These are phyloP conservation scores for Aspergillus bombycis DNA, from an alignment of 2,329 filamentous ascomycete genomes.

Conservation along the genomic window DNA sequence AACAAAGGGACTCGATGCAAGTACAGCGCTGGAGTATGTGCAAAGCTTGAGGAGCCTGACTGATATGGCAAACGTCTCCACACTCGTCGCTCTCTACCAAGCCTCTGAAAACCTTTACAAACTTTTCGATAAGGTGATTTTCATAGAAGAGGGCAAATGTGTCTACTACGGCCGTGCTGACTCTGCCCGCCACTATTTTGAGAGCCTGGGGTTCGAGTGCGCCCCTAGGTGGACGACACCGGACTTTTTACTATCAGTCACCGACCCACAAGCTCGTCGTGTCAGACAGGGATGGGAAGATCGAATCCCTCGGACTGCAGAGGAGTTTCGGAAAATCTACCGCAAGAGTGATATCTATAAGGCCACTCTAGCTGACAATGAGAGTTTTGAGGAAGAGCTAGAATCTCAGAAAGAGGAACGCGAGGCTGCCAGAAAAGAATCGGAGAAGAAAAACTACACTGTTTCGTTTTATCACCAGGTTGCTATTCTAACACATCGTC, in stretches of 20 bases:
- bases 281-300: constrained; percentile 56
- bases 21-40: constrained; percentile 67
- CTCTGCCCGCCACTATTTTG: constrained; percentile 74
- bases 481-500: constrained; percentile 57
- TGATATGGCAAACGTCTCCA: constrained; percentile 80
- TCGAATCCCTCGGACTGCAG: constrained; percentile 41
- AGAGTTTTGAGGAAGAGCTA: constrained; percentile 56
- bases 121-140: constrained; percentile 81
- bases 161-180: constrained; percentile 73
- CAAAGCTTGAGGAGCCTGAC: constrained; percentile 78
- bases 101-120: constrained; percentile 80
- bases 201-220: constrained; percentile 72
- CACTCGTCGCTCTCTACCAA: constrained; percentile 85
- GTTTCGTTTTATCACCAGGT: constrained; percentile 56
- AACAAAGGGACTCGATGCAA: constrained; percentile 69
- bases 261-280: constrained; percentile 58
- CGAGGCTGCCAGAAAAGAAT: constrained; percentile 40
- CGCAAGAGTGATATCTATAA: constrained; percentile 51
- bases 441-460: constrained; percentile 56
- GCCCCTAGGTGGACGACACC: constrained; percentile 78
- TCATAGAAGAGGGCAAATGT: constrained; percentile 75
- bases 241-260: constrained; percentile 81
- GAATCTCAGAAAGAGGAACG: constrained; percentile 47
- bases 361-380: constrained; percentile 52
- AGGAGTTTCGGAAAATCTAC: constrained; percentile 59